Percentiles rank a stretch among this genome's conserved stretches.
phyloP scores from a whole-genome alignment of 352 stramenopile genomes.

The Nothophytophthora sp. region DNA sequence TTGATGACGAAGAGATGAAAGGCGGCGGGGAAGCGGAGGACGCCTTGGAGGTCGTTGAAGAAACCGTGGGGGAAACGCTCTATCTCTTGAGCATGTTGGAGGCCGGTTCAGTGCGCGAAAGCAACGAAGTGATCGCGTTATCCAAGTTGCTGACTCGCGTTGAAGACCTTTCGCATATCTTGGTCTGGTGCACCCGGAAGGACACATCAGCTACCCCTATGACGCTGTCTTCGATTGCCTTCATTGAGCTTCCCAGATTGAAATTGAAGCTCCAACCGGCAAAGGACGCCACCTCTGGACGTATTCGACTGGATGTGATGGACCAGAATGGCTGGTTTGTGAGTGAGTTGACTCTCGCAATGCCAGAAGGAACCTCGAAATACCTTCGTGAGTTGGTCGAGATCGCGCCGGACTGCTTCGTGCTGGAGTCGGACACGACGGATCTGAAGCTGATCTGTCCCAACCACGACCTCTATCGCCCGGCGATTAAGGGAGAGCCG shows the following conservation, averaged over 20 bases:
- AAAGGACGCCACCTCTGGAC: slow-evolving; percentile 44
- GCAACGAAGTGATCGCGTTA: slow-evolving; percentile 55
- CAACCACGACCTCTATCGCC: slow-evolving; percentile 86
- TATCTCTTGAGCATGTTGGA: slow-evolving; percentile 96
- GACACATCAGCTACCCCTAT: neutral
- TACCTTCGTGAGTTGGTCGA: slow-evolving; percentile 55
- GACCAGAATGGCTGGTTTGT: slow-evolving; percentile 88
- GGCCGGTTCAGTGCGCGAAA: slow-evolving; percentile 42
- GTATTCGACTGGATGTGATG: slow-evolving; percentile 64
- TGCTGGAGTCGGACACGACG: slow-evolving; percentile 77
- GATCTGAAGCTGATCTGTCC: slow-evolving; percentile 80
- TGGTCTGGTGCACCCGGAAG: slow-evolving; percentile 93
- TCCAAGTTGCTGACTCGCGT: slow-evolving; percentile 92
- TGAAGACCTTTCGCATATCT: slow-evolving; percentile 97
- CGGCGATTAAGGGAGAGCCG: slow-evolving; percentile 67
- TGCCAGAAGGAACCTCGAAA: slow-evolving; percentile 31
- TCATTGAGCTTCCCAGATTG: slow-evolving; percentile 97
- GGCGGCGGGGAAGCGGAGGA: slow-evolving; percentile 45
- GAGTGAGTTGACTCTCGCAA: slow-evolving; percentile 58
- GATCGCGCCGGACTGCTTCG: slow-evolving; percentile 60
- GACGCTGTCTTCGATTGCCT: slow-evolving; percentile 78
- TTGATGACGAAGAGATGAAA: slow-evolving; percentile 62
- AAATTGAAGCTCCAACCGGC: slow-evolving; percentile 94
- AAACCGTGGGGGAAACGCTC: slow-evolving; percentile 65
- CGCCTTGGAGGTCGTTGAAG: slow-evolving; percentile 58